Evolutionary conservation across 2,329 filamentous ascomycete genomes (phyloP), one percentile per base, ranked within the genome.

Genomic region (Ceratocystis harringtonii): DNA sequence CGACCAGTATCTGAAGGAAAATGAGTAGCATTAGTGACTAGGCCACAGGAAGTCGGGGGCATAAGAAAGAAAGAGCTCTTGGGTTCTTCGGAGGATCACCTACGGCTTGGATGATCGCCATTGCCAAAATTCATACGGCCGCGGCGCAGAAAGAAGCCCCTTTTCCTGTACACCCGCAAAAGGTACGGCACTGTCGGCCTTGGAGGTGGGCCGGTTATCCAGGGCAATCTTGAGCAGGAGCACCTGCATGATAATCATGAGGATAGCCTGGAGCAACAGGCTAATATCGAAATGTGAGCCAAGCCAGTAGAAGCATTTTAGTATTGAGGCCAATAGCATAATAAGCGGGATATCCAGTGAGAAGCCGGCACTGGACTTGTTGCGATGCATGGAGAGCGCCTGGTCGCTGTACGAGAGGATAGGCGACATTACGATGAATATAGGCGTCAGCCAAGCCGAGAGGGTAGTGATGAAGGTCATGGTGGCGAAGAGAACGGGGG

Each of bases 111-210:
- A 80, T 22, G 82, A 83, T 66, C 84, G 81, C 89, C 89, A 92
- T 74, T 89, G 88, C 89, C 89, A 92, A 73, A 92, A 92, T 71
- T 85, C 82, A 72, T 85, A 92, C 0, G 89, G 89, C 28, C 89
- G 78, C 68, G 78, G 78, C 57, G 75, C 75, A 66, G 73, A 74
- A 62, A 61, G 58, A n/a, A 71, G 71, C 8, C 62, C 36, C 50
- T 65, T 65, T 71, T 70, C 67, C 72, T 72, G 5, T 71, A 28
- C 62, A 28, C 67, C 64, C 1, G 81, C 78, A 73, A 92, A 91
- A 12, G 89, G 88, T 25, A 78, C 69, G 2, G 80, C 78, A 5
- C 80, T 78, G 62, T 85, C 83, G 66, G 48, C 83, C 83, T 74
- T 83, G 85, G 63, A 79, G 6, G 77, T 73, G 22, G 84, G 84